Percentiles rank a stretch among this genome's conserved stretches.
These are phyloP conservation scores for Nitzschia putrida DNA, from an alignment of 108 stramenopile genomes.

Conservation along the genomic window DNA sequence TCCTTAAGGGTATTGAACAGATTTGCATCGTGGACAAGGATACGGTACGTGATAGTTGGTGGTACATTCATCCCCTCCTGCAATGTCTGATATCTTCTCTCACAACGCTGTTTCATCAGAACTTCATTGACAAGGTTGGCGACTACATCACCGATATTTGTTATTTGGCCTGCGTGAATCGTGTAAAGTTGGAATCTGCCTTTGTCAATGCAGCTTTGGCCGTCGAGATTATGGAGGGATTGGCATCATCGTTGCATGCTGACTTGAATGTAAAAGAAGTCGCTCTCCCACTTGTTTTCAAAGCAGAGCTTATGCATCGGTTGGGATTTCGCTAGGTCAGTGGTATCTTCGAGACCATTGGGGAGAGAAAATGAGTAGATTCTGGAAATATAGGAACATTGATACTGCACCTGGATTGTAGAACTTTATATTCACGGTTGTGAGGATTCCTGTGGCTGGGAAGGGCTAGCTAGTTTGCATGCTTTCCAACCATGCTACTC, in stretches of 20 bases:
- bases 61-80: not conserved
- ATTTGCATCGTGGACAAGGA: slow-evolving; percentile 66
- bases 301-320: slow-evolving; percentile 77
- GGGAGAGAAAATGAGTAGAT: no score
- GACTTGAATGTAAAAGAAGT: slow-evolving; percentile 71
- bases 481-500: no score
- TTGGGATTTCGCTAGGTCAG: slow-evolving; percentile 2
- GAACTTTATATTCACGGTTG: no score
- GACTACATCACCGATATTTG: slow-evolving; percentile 91
- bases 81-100: no score
- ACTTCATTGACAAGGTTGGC: slow-evolving; percentile 87
- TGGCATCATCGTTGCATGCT: slow-evolving; percentile 70
- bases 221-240: slow-evolving; percentile 89
- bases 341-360: no score
- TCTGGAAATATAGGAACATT: no score
- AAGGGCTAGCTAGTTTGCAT: not conserved
- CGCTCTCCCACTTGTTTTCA: slow-evolving; percentile 78
- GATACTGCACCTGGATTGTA: no score
- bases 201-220: slow-evolving; percentile 88
- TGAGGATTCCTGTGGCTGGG: no score
- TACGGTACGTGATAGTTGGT: slow-evolving; percentile 30
- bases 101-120: slow-evolving; percentile 26
- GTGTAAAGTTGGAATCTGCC: slow-evolving; percentile 81
- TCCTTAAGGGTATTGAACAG: slow-evolving; percentile 78
- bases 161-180: slow-evolving; percentile 73